A percentile compares a stretch with the other conserved stretches of the same genome.
phyloP scores from a whole-genome alignment of 2,329 filamentous ascomycete species.

The Lomentospora prolificans region DNA sequence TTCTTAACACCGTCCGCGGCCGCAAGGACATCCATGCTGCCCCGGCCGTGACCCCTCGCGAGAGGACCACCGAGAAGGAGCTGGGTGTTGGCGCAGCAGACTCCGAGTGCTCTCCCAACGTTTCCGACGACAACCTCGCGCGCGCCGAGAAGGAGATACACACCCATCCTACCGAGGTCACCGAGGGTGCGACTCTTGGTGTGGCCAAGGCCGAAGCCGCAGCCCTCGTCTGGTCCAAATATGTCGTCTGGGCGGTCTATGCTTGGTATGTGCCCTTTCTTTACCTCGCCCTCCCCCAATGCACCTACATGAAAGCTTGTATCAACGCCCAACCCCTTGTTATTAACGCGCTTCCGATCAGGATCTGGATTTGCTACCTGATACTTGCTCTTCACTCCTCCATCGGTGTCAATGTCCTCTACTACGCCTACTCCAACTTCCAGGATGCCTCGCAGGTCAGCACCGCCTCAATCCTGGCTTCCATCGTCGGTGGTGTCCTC shows the following conservation, averaged over 20 bases:
- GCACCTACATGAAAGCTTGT: not conserved
- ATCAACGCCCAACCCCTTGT: not conserved
- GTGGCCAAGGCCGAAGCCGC: slow-evolving; percentile 29
- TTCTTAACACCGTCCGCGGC: not conserved
- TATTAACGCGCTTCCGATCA: not conserved
- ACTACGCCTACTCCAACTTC: not conserved
- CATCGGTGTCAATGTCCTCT: slow-evolving; percentile 33
- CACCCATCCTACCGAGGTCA: slow-evolving; percentile 14
- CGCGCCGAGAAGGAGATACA: slow-evolving; percentile 1
- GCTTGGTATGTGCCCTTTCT: slow-evolving; percentile 15
- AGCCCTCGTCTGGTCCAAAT: slow-evolving; percentile 27
- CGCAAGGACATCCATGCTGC: not conserved
- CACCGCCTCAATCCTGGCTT: slow-evolving; percentile 34
- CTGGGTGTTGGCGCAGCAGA: not conserved
- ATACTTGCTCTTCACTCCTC: slow-evolving; percentile 41
- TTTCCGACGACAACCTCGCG: not conserved
- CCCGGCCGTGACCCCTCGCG: not conserved
- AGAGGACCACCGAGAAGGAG: not conserved
- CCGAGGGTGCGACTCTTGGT: slow-evolving; percentile 14
- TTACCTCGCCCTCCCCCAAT: not conserved
- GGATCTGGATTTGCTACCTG: slow-evolving; percentile 38
- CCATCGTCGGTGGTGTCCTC: slow-evolving; percentile 47
- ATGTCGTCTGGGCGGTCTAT: slow-evolving; percentile 28
- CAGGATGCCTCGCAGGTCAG: not conserved
- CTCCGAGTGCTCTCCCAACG: not conserved